Base-by-base conservation (phyloP, 1,139 yeast genomes). In the Scheffersomyces titani region DNA sequence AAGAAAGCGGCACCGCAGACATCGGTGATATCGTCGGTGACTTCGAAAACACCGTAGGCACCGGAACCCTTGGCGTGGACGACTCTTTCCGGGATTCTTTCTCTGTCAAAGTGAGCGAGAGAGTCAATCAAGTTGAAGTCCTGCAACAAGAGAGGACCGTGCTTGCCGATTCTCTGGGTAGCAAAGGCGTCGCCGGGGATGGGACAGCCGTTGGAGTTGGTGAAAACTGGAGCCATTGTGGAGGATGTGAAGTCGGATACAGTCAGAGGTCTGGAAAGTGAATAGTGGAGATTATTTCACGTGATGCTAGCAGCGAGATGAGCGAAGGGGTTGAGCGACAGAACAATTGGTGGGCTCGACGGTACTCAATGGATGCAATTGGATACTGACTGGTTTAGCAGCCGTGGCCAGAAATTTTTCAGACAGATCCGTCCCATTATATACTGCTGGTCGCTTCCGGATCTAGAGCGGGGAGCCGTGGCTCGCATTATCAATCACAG, bases 1-100 rank as follows among this genome's bases (percentile, higher is more conserved):
- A 90, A 82, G 71, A 91, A 89, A 57, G 86, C 85, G 53, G 97
- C 88, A 60, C 80, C 78, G 66, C 90, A 84, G 59, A 91, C 69
- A 71, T 91, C 97, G 52, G 89, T 77, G 68, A 91, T 84, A 64
- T 90, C 94, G 70, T 91, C 93, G 46, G 97, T 90, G 61, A 87
- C 88, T 73, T 88, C 94, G 66, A 90, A 90, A 59, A 77, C 83
- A 67, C 96, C 94, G 70, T 82, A 87, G 53, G 96, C 96, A 65
- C 96, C 97, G 50, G 92, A 89, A 63, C 97, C 97, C 74, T 90
- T 90, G 60, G 96, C 96, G 70, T 90, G 97, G 53, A 90, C 97
- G 55, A 90, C 96, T 73, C 97, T 85, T 76, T 90, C 96, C 49
- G 97, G 96, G 60, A 90, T 86, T 72, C 96, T 83, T 76, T 91